phyloP scores from a whole-genome alignment of 257 asterid species.

The Perilla frutescens region DNA sequence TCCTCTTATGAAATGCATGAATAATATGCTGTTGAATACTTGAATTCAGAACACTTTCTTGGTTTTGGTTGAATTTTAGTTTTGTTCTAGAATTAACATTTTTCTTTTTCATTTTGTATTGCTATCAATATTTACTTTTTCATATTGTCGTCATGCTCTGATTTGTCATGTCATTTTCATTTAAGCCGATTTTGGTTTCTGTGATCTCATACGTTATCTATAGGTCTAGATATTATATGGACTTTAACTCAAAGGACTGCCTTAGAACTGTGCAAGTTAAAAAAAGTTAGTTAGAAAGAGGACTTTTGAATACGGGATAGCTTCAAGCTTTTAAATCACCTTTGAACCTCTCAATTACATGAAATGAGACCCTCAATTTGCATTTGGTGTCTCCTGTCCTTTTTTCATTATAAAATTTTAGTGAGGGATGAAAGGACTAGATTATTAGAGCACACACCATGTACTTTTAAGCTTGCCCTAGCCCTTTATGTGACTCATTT shows the following conservation, averaged over 20 bases:
- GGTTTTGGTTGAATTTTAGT: constrained; percentile 1
- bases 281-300: background rate
- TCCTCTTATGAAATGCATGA: background rate
- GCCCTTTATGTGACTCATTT: constrained; percentile 5
- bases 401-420: background rate
- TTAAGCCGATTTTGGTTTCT: background rate
- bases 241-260: background rate
- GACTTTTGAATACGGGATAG: constrained; percentile 4
- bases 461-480: constrained; percentile 3
- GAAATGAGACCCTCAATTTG: background rate
- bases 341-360: constrained; percentile 5
- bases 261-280: background rate
- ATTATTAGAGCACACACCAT: constrained; percentile 21
- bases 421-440: constrained; percentile 5
- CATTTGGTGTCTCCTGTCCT: constrained; percentile 15
- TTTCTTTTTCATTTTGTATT: background rate
- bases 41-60: background rate
- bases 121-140: background rate
- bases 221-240: too few relatives aligned
- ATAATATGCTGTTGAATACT: background rate
- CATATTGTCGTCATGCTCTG: background rate
- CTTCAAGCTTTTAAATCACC: constrained; percentile 24
- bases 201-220: background rate
- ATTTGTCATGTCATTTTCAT: background rate
- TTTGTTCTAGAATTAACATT: background rate